A percentile compares a stretch with the other conserved stretches of the same genome.
These are phyloP conservation scores for Pouteria campechiana DNA, from an alignment of 179 eudicot species.

Conservation along the genomic window DNA sequence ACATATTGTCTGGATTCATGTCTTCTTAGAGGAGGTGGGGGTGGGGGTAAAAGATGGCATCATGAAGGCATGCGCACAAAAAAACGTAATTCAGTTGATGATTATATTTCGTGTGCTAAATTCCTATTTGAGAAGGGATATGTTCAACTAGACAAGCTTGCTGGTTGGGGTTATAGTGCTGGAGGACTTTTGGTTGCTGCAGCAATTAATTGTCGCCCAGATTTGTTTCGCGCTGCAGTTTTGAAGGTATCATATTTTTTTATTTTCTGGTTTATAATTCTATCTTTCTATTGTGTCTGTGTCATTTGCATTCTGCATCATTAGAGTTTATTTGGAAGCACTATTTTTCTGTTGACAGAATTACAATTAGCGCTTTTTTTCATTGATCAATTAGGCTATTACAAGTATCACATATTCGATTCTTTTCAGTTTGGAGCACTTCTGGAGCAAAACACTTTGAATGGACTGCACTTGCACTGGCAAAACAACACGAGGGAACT, in stretches of 20 bases:
- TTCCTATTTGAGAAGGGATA: conserved; percentile 51
- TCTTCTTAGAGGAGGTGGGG: conserved; percentile 81
- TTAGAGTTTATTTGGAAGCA: too few species aligned
- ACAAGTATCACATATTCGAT: too few species aligned
- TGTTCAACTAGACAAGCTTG: conserved; percentile 70
- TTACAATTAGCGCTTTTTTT: too few species aligned
- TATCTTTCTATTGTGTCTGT: too few species aligned
- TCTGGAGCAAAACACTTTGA: too few species aligned
- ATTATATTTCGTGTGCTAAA: conserved; percentile 72
- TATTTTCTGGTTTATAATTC: too few species aligned
- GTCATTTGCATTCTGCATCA: too few species aligned
- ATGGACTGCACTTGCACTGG: too few species aligned
- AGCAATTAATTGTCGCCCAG: conserved; percentile 65
- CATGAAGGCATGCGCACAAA: conserved; percentile 61
- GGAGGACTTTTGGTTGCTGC: conserved; percentile 96
- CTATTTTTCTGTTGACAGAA: too few species aligned
- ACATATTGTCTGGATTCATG: neutral
- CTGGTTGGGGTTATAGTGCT: conserved; percentile 97
- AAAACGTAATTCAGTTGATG: conserved; percentile 65
- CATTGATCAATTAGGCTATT: too few species aligned
- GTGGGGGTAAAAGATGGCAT: conserved; percentile 82
- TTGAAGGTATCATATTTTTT: conserved; percentile 88
- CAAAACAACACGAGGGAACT: too few species aligned
- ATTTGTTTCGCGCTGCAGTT: conserved; percentile 78
- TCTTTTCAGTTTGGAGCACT: too few species aligned